Evolutionary conservation across 495 filamentous ascomycete species (phyloP).

Genomic region (Neurospora africana): DNA sequence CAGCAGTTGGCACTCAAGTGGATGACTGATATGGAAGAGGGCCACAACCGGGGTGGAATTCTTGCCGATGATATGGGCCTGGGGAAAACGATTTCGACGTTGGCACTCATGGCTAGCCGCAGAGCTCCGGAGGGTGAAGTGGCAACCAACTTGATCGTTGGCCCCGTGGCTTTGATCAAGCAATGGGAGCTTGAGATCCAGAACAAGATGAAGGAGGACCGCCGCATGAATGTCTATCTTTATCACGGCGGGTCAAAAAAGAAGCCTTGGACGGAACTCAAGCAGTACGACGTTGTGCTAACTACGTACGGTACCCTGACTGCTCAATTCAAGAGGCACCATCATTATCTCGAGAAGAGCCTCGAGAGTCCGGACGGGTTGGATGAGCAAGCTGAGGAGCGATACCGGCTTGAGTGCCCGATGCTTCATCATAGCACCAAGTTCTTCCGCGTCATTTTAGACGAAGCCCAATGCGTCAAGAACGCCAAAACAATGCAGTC

Average conservation of each 20-base stretch:
- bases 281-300: constrained; percentile 69
- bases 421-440: constrained; percentile 53
- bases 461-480: constrained; percentile 93
- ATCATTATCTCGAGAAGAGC: constrained; percentile 10
- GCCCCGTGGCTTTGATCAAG: constrained; percentile 73
- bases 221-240: constrained; percentile 55
- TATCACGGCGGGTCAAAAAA: constrained; percentile 41
- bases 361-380: not conserved
- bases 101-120: constrained; percentile 72
- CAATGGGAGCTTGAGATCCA: constrained; percentile 87
- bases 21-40: constrained; percentile 74
- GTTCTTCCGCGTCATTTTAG: constrained; percentile 81
- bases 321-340: constrained; percentile 50
- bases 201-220: constrained; percentile 48
- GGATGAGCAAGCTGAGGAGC: constrained; percentile 19
- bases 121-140: constrained; percentile 44
- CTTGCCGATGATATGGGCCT: constrained; percentile 92
- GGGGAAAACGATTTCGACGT: constrained; percentile 85
- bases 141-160: constrained; percentile 72
- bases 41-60: constrained; percentile 70
- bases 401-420: constrained; percentile 29
- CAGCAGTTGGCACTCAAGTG: constrained; percentile 76
- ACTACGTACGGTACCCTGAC: constrained; percentile 81
- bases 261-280: constrained; percentile 51
- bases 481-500: constrained; percentile 63